Conservation (phyloP, 495 filamentous ascomycete species). For the Talaromyces adpressus region DNA sequence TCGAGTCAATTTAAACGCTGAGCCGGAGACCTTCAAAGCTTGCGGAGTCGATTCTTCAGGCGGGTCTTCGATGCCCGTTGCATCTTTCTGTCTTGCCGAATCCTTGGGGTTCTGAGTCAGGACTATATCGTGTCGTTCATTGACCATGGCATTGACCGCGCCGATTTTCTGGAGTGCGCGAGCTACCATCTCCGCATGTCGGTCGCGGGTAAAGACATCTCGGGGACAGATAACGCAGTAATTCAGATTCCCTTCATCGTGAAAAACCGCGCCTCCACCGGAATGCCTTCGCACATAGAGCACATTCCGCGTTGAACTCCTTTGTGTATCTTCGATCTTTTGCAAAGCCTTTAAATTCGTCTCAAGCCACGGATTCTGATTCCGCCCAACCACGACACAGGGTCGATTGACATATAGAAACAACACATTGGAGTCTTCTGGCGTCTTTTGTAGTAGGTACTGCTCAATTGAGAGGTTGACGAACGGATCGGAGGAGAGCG, state of each 20-base stretch:
- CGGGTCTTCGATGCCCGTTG: conserved; percentile 6
- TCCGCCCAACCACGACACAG: conserved; percentile 84
- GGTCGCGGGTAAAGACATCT: conserved; percentile 67
- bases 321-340: conserved; percentile 12
- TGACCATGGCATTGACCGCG: conserved; percentile 56
- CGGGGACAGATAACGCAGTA: conserved; percentile 84
- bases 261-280: conserved; percentile 89
- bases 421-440: conserved; percentile 62
- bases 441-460: conserved; percentile 68
- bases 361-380: conserved; percentile 97
- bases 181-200: conserved; percentile 86
- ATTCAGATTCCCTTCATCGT: conserved; percentile 88
- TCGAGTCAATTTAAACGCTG: conserved; percentile 84
- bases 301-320: conserved; percentile 25
- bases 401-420: conserved; percentile 85
- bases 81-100: neutral
- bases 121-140: conserved; percentile 91
- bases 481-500: conserved; percentile 66
- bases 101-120: conserved; percentile 32
- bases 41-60: conserved; percentile 19
- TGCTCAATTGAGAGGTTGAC: conserved; percentile 96
- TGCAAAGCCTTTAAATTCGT: conserved; percentile 60
- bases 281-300: conserved; percentile 73
- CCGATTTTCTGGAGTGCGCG: conserved; percentile 54
- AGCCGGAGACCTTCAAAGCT: conserved; percentile 79